phyloP scores from a whole-genome alignment of 495 filamentous ascomycete species.

The Penicillium soppii region DNA sequence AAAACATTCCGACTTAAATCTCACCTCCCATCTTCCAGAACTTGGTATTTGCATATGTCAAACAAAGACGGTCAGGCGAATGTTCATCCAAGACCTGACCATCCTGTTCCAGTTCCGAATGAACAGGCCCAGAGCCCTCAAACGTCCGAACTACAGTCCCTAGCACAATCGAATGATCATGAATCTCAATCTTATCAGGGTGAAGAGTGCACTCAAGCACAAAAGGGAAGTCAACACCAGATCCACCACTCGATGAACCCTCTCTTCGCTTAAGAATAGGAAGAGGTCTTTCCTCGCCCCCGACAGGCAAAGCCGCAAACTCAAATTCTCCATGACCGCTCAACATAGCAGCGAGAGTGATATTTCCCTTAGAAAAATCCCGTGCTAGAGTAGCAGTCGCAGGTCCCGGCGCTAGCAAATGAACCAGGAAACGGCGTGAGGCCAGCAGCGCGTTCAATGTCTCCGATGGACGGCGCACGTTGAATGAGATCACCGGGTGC shows the following conservation, averaged over 20 bases:
- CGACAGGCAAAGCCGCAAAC: slow-evolving; percentile 22
- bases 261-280: slow-evolving; percentile 31
- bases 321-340: slow-evolving; percentile 39
- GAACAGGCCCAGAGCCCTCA: slow-evolving; percentile 7
- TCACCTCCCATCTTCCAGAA: slow-evolving; percentile 47
- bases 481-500: slow-evolving; percentile 72
- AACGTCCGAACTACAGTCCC: slow-evolving; percentile 33
- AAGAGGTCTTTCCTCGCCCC: slow-evolving; percentile 17
- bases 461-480: slow-evolving; percentile 69
- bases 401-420: slow-evolving; percentile 34
- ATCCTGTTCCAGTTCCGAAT: neutral
- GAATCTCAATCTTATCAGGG: slow-evolving; percentile 37
- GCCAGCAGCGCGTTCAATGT: slow-evolving; percentile 62
- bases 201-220: slow-evolving; percentile 42
- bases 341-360: slow-evolving; percentile 28
- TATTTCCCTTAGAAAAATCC: slow-evolving; percentile 44
- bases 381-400: slow-evolving; percentile 37
- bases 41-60: slow-evolving; percentile 46
- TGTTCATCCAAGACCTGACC: slow-evolving; percentile 9
- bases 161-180: slow-evolving; percentile 46
- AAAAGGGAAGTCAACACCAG: slow-evolving; percentile 34
- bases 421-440: slow-evolving; percentile 44
- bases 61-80: slow-evolving; percentile 26
- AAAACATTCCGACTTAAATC: slow-evolving; percentile 13
- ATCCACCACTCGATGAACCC: neutral